Percentiles rank a stretch among this genome's conserved stretches.
Evolutionary conservation across 495 filamentous ascomycete genomes (phyloP).

Genomic region (Aspergillus wentii): DNA sequence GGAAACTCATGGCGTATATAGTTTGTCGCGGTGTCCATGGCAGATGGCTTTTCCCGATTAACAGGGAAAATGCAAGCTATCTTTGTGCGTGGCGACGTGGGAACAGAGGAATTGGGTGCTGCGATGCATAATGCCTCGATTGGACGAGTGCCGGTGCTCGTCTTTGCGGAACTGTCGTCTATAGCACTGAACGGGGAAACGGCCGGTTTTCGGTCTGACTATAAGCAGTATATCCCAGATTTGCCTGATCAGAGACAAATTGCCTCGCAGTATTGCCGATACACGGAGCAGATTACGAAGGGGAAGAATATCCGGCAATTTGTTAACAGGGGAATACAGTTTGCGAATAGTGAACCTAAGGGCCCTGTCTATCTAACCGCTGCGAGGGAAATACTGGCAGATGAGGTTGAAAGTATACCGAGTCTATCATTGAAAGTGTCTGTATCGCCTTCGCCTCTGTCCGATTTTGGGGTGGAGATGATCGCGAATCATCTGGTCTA

Average conservation of each 20-base stretch:
- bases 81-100: conserved; percentile 25
- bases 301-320: conserved; percentile 16
- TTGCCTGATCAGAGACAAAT: conserved; percentile 18
- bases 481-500: conserved; percentile 12
- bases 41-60: conserved; percentile 21
- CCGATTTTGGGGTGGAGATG: conserved; percentile 10
- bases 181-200: conserved; percentile 18
- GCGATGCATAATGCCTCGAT: conserved; percentile 23
- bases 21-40: conserved; percentile 23
- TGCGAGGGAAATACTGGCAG: conserved; percentile 23
- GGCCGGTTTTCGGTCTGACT: conserved; percentile 19
- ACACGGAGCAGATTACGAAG: conserved; percentile 20
- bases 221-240: conserved; percentile 26
- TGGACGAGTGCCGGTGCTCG: conserved; percentile 20
- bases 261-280: conserved; percentile 19
- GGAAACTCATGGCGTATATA: too few relatives aligned
- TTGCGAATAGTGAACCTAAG: conserved; percentile 19
- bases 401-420: too few relatives aligned
- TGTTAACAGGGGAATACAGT: conserved; percentile 19
- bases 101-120: conserved; percentile 21
- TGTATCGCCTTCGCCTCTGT: conserved; percentile 8
- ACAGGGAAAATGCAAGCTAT: conserved; percentile 17
- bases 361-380: conserved; percentile 28
- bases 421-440: conserved; percentile 7
- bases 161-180: conserved; percentile 22